Percentiles rank a stretch among this genome's conserved stretches.
Evolutionary conservation across 306 rosid species (phyloP).

Genomic region (Malus fusca): DNA sequence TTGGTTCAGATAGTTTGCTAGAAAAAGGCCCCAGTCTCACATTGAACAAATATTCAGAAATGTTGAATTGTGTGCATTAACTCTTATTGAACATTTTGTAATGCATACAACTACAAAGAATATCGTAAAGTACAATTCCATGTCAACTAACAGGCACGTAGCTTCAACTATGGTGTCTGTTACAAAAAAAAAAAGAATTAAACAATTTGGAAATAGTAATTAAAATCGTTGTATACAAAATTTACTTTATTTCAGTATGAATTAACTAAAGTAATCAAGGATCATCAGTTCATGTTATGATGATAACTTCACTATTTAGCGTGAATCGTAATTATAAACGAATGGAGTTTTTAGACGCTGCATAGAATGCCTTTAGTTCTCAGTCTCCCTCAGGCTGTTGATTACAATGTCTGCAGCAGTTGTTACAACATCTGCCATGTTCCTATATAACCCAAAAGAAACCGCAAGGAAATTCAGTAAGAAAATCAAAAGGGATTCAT

Average conservation of each 20-base stretch:
- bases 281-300: neutral
- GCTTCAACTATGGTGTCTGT: neutral
- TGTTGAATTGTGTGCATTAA: neutral
- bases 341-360: slow-evolving; percentile 13
- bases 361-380: slow-evolving; percentile 34
- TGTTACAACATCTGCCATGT: slow-evolving; percentile 55
- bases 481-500: neutral
- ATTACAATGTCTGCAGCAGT: slow-evolving; percentile 51
- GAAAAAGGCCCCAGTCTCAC: too few species aligned
- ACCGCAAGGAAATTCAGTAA: neutral
- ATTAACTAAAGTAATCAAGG: neutral
- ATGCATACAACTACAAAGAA: neutral
- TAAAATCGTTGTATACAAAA: neutral
- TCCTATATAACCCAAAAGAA: slow-evolving; percentile 31
- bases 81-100: neutral
- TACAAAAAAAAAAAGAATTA: neutral
- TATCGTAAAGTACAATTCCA: neutral
- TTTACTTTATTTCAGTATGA: neutral
- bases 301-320: neutral
- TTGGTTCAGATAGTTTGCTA: too few species aligned
- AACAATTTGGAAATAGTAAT: neutral
- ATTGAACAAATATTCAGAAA: neutral
- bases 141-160: neutral
- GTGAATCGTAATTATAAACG: neutral
- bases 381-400: slow-evolving; percentile 52